Evolutionary conservation across 169 alveolate species (phyloP), one percentile per base, ranked within the genome.

Genomic region (Besnoitia besnoiti): DNA sequence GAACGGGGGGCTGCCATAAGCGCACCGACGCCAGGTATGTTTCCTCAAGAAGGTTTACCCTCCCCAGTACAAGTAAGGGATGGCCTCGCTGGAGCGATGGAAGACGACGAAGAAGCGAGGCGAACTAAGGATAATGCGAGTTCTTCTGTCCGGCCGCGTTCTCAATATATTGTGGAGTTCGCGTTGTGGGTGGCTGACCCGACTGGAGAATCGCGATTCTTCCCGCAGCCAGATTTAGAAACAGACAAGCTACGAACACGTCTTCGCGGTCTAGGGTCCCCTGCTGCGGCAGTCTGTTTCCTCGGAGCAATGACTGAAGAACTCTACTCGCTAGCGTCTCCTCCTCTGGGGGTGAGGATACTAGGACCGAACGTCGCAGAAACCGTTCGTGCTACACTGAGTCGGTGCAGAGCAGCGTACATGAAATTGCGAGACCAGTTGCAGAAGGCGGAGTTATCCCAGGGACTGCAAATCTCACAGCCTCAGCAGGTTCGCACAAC

Each of bases 221-320:
- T 51, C n/a, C 24, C 67, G 24, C n/a, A 14, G 24, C n/a, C 14
- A 14, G 67, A 14, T 16, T 24, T 51, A 24, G 67, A 51, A 51
- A 51, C n/a, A 14, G n/a, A n/a, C n/a, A n/a, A n/a, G n/a, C n/a
- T n/a, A n/a, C n/a, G n/a, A n/a, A n/a, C n/a, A n/a, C n/a, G n/a
- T n/a, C n/a, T n/a, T n/a, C 67, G 24, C n/a, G 67, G 67, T 51
- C 67, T 51, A 16, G 10, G 19, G 80, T 30, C 12, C 8, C 80
- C 80, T 30, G 80, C 40, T 33, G 80, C 80, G 44, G 80, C 80
- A 21, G 80, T 33, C 80, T 67, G 80, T 30, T 67, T 67, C 80
- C 12, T 67, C 24, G 80, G 80, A 24, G 80, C 80, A 21, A 10
- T 67, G 39, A 14, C 80, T 7, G 39, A 67, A 33, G 80, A 67